These are phyloP conservation scores for Aschersonia sp. DNA, from an alignment of 2,329 filamentous ascomycete species.

Conservation along the genomic window DNA sequence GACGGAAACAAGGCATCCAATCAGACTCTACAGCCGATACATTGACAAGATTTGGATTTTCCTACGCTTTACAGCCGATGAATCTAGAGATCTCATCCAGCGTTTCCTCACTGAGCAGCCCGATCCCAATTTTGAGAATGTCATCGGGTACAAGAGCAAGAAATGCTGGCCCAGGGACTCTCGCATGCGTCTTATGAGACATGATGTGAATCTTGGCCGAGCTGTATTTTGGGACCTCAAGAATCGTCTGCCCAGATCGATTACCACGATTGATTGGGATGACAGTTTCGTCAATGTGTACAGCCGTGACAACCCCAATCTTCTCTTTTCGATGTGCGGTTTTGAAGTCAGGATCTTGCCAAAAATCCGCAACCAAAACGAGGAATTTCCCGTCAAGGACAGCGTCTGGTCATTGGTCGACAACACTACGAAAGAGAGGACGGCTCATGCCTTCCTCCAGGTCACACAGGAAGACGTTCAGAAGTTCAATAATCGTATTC, in stretches of 20 bases:
- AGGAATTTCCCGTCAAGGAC: slow-evolving; percentile 94
- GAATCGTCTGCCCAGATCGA: slow-evolving; percentile 83
- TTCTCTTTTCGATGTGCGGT: slow-evolving; percentile 94
- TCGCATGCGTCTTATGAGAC: slow-evolving; percentile 94
- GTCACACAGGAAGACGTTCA: slow-evolving; percentile 96
- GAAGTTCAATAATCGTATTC: slow-evolving; percentile 98
- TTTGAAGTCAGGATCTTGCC: slow-evolving; percentile 95
- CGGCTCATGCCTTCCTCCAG: slow-evolving; percentile 91
- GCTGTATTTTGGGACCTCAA: slow-evolving; percentile 99
- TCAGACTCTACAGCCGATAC: slow-evolving; percentile 93
- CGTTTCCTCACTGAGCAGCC: slow-evolving; percentile 96
- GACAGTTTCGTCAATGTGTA: slow-evolving; percentile 98
- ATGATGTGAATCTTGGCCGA: slow-evolving; percentile 93
- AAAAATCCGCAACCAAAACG: slow-evolving; percentile 87
- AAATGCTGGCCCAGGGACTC: slow-evolving; percentile 99
- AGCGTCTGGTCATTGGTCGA: slow-evolving; percentile 97
- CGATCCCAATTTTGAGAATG: slow-evolving; percentile 97
- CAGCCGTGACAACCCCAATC: slow-evolving; percentile 91
- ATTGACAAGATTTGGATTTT: slow-evolving; percentile 99
- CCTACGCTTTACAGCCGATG: slow-evolving; percentile 82
- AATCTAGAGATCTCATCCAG: slow-evolving; percentile 90
- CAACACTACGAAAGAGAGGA: slow-evolving; percentile 92
- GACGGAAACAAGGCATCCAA: slow-evolving; percentile 85
- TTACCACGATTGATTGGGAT: slow-evolving; percentile 98
- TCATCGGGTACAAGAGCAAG: slow-evolving; percentile 98